Evolutionary conservation across 495 filamentous ascomycete species (phyloP).

Genomic region (Neurospora sp.): DNA sequence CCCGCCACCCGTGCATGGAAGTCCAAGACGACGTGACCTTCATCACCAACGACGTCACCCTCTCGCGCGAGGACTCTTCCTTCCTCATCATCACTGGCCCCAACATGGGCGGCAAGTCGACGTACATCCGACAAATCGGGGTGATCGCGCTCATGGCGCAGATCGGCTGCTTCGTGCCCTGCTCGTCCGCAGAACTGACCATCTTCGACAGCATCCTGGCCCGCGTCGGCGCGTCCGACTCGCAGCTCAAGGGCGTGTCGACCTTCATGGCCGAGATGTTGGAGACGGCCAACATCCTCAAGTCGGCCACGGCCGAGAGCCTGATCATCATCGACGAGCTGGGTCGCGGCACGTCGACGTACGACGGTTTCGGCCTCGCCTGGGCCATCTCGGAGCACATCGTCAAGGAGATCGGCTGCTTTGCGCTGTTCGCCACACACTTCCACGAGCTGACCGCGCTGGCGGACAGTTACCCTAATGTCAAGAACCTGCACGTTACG

Average conservation of each 20-base stretch:
- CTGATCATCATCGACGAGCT: slow-evolving; percentile 98
- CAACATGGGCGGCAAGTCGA: slow-evolving; percentile 98
- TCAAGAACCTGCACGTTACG: slow-evolving; percentile 90
- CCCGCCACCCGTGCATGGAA: slow-evolving; percentile 96
- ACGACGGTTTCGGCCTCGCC: slow-evolving; percentile 95
- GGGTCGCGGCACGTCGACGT: slow-evolving; percentile 95
- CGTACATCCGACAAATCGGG: slow-evolving; percentile 96
- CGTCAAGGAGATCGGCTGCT: slow-evolving; percentile 86
- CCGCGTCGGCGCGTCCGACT: slow-evolving; percentile 89
- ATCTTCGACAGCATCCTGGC: slow-evolving; percentile 98
- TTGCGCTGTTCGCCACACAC: slow-evolving; percentile 91
- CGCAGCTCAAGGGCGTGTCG: slow-evolving; percentile 93
- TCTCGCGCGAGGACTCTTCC: slow-evolving; percentile 70
- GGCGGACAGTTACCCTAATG: slow-evolving; percentile 71
- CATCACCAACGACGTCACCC: slow-evolving; percentile 92
- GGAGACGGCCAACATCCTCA: slow-evolving; percentile 96
- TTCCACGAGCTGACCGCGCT: slow-evolving; percentile 96
- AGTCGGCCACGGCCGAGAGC: slow-evolving; percentile 85
- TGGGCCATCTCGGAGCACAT: slow-evolving; percentile 99
- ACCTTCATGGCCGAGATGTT: slow-evolving; percentile 99
- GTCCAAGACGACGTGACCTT: slow-evolving; percentile 98
- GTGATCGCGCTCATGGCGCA: slow-evolving; percentile 98
- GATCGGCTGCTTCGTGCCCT: slow-evolving; percentile 93
- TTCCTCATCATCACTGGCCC: slow-evolving; percentile 97
- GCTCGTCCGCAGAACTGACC: slow-evolving; percentile 78